These are phyloP conservation scores for Paraphaeosphaeria sporulosa DNA, from an alignment of 2,329 filamentous ascomycete species.

Conservation along the genomic window DNA sequence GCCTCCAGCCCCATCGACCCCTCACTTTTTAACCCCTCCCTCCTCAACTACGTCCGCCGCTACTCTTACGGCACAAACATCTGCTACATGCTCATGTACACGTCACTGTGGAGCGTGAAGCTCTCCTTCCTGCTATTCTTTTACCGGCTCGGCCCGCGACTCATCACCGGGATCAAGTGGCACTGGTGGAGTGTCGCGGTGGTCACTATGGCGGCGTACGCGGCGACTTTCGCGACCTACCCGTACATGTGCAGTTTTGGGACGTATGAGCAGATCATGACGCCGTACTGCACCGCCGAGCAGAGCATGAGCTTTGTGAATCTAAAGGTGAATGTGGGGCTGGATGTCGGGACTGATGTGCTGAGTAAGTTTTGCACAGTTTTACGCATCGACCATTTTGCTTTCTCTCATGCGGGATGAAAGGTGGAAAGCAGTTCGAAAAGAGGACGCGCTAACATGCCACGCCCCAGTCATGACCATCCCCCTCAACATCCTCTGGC, in stretches of 20 bases:
- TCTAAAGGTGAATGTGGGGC: conserved; percentile 10
- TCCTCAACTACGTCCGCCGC: neutral
- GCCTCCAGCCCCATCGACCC: neutral
- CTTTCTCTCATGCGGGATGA: neutral
- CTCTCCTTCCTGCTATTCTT: conserved; percentile 14
- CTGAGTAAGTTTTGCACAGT: conserved; percentile 14
- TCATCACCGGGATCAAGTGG: neutral
- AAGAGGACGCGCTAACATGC: too few species aligned
- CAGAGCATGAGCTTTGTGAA: conserved; percentile 11
- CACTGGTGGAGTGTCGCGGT: conserved; percentile 7
- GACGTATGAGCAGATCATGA: neutral
- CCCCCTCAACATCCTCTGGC: conserved; percentile 20
- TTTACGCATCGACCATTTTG: too few species aligned
- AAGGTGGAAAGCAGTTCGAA: too few species aligned
- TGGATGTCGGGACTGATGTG: conserved; percentile 19
- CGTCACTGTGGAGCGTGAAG: conserved; percentile 13
- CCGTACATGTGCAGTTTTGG: conserved; percentile 13
- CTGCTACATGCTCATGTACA: conserved; percentile 10
- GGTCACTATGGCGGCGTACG: neutral
- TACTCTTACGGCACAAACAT: neutral
- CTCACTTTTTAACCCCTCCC: neutral
- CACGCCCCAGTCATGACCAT: conserved; percentile 16
- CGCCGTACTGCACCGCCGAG: conserved; percentile 8
- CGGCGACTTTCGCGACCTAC: conserved; percentile 1
- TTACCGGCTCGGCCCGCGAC: conserved; percentile 9